Base-by-base conservation (phyloP, 2,329 filamentous ascomycete species). In the Diaporthe nobilis region DNA sequence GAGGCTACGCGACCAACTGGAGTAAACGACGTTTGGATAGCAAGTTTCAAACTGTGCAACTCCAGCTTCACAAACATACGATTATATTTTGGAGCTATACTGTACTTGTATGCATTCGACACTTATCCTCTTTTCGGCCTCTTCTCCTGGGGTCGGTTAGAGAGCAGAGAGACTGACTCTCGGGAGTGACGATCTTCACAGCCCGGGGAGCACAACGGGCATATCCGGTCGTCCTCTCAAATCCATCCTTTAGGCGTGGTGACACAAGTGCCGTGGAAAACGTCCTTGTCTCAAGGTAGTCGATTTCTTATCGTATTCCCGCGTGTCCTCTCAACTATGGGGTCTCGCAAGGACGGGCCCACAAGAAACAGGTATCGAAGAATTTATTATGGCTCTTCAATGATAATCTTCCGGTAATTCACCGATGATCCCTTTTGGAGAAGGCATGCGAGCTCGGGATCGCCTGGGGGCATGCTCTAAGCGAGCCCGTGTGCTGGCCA, bases 391-490 rank as follows among this genome's bases (percentile, higher is more conserved):
- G n/a, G 39, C 65, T 34, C n/a, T n/a, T 42, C 51, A 42, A 70
- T 70, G 65, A 70, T 42, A 55, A 70, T 70, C 65, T 42, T 55
- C 49, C 65, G 65, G 65, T 70, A 34, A 55, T 70, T 70, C 49
- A 55, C 49, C 49, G 65, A 39, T 42, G 65, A 42, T 51, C 47
- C 12, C 28, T 37, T 13, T 22, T 68, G 25, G n/a, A 17, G 12
- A 68, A 22, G 31, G 28, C 28, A 68, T 17, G 31, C 65, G 47
- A 68, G 31, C 13, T 39, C 63, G 22, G 22, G 28, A 68, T 39
- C 31, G 65, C n/a, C 34, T 53, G 65, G 65, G 47, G 31, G 47
- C 12, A 9, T 2, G 2, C 37, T 28, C 65, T 20, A 49, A 22
- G 15, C 37, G 37, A 39, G 37, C 12, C 12, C 37, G 31, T 34